Evolutionary conservation across 768 basidiomycete genomes (phyloP), one percentile per base, ranked within the genome.

Genomic region (Suillus spraguei): DNA sequence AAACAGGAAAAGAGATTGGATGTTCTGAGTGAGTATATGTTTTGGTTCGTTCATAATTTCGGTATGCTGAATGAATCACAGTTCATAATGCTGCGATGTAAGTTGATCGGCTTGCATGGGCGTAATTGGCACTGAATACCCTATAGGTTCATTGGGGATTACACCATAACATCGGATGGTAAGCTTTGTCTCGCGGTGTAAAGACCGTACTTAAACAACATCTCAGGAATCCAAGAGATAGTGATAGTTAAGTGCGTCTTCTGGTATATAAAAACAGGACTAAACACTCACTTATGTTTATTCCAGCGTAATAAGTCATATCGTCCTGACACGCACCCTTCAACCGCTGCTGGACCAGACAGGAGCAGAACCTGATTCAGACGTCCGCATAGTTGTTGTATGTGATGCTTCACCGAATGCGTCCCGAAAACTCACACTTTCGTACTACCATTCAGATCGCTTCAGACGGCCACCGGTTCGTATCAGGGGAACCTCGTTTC

Each of bases 381-480:
- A 90, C 63, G 87, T 88, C 54, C 83, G 88, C 20, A 78, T 90
- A 16, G 78, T 89, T 11, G 81, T 84, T 61, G 87, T 88, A 63
- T 47, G 83, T 65, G 35, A 10, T 5, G 36, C 46, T 22, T 47
- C 22, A 14, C 14, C 7, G 22, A 22, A 24, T 24, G 16, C 16
- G 38, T 36, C 17, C 20, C 28, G 8, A 42, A 49, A 17, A 32
- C 54, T 42, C 9, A 63, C 10, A 4, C 6, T 38, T 38, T 4
- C 24, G n/a, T 14, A 24, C n/a, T 11, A 32, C 41, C 46, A 38
- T 42, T 11, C 35, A 83, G 80, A 65, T 81, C 11, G 58, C 74
- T 17, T 82, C 80, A 10, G 69, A 68, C 0, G 71, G 36, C 9
- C 69, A 79, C 54, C 66, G 54, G 35, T 3, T 66, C 3, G 65